Evolutionary conservation across 768 basidiomycete species (phyloP), one percentile per base, ranked within the genome.

Genomic region (Cystobasidium tubakii): DNA sequence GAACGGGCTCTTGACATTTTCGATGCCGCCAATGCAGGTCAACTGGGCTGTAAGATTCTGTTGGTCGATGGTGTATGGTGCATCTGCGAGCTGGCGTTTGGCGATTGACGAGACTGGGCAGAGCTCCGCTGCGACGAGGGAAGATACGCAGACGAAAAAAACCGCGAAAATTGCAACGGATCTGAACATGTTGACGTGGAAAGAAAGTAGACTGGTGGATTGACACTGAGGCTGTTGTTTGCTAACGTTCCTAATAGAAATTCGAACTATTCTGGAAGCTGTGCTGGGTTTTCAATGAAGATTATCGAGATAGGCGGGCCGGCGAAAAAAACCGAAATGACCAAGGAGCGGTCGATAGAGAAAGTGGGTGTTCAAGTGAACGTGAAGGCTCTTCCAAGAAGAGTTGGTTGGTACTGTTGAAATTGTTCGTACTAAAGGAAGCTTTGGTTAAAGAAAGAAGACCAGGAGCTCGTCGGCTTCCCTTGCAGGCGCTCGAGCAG

Each of bases 311-410:
- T 42, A 43, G 39, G 10, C 10, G 29, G 39, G 13, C 4, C 23
- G 63, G 12, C 25, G 29, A 27, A 3, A 27, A 19, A 43, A 46
- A n/a, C 25, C 31, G 13, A 65, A 27, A 39, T 15, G 43, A 13
- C 12, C 23, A 17, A n/a, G 39, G 3, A 57, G 53, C 1, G 25
- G 39, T 31, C 63, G 13, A n/a, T 25, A 65, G 29, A 46, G 66
- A 36, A 64, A 73, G 50, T 62, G 73, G 33, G 63, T 62, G 57
- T 63, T 73, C 60, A 29, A 62, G 71, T n/a, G 71, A 60, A 60
- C 57, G 57, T 60, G 57, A 60, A 60, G 57, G 27, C 57, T 60
- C 57, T 60, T 60, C 57, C 57, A 60, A 60, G 57, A 60, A 60
- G 57, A 60, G 57, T 4, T 27, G 25, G 57, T 60, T 29, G 17